Evolutionary conservation across 352 stramenopile genomes (phyloP).

Genomic region (Phytopythium cucurbitacearum): DNA sequence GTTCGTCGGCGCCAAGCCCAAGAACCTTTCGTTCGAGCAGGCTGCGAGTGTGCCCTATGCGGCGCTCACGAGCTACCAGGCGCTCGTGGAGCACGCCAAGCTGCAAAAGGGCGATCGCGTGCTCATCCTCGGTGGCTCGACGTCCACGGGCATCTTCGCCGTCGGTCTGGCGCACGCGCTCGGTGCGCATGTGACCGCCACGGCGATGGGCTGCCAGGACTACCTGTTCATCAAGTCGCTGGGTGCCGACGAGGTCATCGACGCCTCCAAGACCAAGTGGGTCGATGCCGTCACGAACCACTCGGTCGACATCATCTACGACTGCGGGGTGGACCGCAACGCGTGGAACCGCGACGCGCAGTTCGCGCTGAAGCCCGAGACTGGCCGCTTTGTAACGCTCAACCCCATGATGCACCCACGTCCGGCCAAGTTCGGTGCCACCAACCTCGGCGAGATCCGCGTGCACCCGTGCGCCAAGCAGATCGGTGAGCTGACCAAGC

Average conservation of each 20-base stretch:
- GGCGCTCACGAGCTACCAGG: conserved; percentile 58
- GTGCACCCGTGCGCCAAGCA: conserved; percentile 17
- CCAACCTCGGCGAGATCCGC: conserved; percentile 22
- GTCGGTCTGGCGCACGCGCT: conserved; percentile 61
- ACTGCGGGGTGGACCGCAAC: conserved; percentile 25
- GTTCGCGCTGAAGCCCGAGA: conserved; percentile 24
- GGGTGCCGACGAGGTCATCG: conserved; percentile 45
- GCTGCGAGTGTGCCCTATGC: conserved; percentile 44
- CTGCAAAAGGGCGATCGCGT: conserved; percentile 22
- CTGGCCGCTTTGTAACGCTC: conserved; percentile 21
- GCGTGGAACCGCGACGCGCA: conserved; percentile 25
- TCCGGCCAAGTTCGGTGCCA: conserved; percentile 33
- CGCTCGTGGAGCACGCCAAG: conserved; percentile 27
- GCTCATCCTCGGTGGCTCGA: conserved; percentile 59
- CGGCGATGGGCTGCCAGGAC: conserved; percentile 56
- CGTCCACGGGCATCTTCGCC: conserved; percentile 51
- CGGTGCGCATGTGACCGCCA: conserved; percentile 45
- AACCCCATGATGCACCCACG: conserved; percentile 26
- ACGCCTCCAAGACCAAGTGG: conserved; percentile 46
- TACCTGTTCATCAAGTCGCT: conserved; percentile 40
- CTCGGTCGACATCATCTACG: conserved; percentile 34
- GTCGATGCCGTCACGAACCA: conserved; percentile 23
- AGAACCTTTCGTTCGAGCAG: conserved; percentile 44
- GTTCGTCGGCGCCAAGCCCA: conserved; percentile 44
- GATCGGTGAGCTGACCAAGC: conserved; percentile 29